Evolutionary conservation across 495 filamentous ascomycete species (phyloP).

Genomic region (Aspergillus steynii): DNA sequence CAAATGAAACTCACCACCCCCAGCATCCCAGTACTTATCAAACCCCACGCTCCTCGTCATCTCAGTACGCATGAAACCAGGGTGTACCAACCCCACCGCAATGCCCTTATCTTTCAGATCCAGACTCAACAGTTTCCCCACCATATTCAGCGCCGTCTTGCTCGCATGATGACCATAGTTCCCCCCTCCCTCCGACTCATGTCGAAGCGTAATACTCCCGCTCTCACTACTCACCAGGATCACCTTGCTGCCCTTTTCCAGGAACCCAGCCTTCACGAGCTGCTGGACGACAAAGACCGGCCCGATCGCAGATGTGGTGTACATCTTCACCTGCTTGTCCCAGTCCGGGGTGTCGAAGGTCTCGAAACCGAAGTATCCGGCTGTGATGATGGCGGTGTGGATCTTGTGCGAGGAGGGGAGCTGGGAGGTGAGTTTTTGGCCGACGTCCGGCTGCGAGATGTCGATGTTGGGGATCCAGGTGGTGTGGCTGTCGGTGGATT

Average conservation of each 20-base stretch:
- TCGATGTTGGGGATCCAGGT: slow-evolving; percentile 55
- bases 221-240: slow-evolving; percentile 67
- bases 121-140: slow-evolving; percentile 66
- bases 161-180: slow-evolving; percentile 74
- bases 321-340: slow-evolving; percentile 68
- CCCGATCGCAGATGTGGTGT: slow-evolving; percentile 65
- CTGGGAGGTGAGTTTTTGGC: slow-evolving; percentile 46
- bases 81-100: slow-evolving; percentile 67
- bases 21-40: slow-evolving; percentile 68
- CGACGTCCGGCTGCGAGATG: slow-evolving; percentile 56
- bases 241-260: slow-evolving; percentile 57
- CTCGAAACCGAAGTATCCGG: slow-evolving; percentile 69
- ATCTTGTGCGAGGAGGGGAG: slow-evolving; percentile 45
- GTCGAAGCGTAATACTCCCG: slow-evolving; percentile 66
- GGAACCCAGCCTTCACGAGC: slow-evolving; percentile 53
- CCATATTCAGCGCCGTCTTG: slow-evolving; percentile 76
- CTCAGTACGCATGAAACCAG: slow-evolving; percentile 75
- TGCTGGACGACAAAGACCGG: slow-evolving; percentile 66
- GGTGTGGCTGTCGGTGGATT: slow-evolving; percentile 36
- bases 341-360: slow-evolving; percentile 62
- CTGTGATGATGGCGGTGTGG: slow-evolving; percentile 63
- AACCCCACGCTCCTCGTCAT: slow-evolving; percentile 72
- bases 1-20: slow-evolving; percentile 51
- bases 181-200: slow-evolving; percentile 67
- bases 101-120: slow-evolving; percentile 65